phyloP scores from a whole-genome alignment of 352 stramenopile species.

The Phytophthora pistaciae region DNA sequence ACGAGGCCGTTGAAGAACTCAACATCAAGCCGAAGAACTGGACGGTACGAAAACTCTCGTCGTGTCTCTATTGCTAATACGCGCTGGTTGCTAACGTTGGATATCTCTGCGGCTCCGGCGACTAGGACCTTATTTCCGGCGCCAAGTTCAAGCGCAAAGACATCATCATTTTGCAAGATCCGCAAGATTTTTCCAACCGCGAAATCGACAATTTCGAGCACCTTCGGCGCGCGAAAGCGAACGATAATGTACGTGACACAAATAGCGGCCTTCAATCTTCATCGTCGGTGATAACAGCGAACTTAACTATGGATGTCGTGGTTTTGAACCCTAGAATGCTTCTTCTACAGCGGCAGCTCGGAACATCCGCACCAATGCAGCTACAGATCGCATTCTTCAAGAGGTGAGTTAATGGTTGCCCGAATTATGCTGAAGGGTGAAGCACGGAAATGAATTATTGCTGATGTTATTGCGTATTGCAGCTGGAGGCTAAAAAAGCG shows the following conservation, averaged over 20 bases:
- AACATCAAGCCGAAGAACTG: constrained; percentile 99
- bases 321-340: constrained; percentile 17
- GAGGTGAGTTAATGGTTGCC: constrained; percentile 41
- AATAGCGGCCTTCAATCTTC: background rate
- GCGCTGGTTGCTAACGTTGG: constrained; percentile 17
- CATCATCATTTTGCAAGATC: constrained; percentile 97
- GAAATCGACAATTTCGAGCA: constrained; percentile 99
- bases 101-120: constrained; percentile 9
- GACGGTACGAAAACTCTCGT: constrained; percentile 45
- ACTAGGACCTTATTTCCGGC: constrained; percentile 93
- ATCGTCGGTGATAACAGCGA: background rate
- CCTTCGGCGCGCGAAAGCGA: constrained; percentile 77
- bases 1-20: constrained; percentile 97
- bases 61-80: background rate
- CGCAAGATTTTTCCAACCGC: constrained; percentile 87
- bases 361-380: constrained; percentile 87
- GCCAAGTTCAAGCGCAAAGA: constrained; percentile 93
- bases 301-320: background rate
- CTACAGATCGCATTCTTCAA: constrained; percentile 84
- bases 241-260: constrained; percentile 42
- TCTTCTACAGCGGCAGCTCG: constrained; percentile 24
- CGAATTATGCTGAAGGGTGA: background rate
- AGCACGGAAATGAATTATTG: background rate
- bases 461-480: background rate
- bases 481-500: constrained; percentile 71